phyloP scores from a whole-genome alignment of 2,329 filamentous ascomycete genomes.

The Aspergillus sp. region DNA sequence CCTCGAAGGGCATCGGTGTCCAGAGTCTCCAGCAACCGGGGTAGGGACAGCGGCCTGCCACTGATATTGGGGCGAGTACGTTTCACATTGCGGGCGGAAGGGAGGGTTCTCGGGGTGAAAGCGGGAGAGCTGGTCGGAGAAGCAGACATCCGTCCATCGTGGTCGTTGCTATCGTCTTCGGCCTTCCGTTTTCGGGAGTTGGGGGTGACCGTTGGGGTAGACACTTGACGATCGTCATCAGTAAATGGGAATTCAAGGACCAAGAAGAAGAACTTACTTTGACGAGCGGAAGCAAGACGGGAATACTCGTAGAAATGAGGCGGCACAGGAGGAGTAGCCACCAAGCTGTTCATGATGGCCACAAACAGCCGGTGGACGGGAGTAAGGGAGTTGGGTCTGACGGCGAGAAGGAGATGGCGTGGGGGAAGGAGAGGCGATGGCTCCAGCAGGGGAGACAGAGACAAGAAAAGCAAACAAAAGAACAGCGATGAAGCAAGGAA shows the following conservation, averaged over 20 bases:
- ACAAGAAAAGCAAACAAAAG: slow-evolving; percentile 7
- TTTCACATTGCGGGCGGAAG: slow-evolving; percentile 67
- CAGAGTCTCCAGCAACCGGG: slow-evolving; percentile 89
- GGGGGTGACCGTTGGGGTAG: slow-evolving; percentile 40
- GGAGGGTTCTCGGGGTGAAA: slow-evolving; percentile 65
- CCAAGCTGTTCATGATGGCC: slow-evolving; percentile 60
- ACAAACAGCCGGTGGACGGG: slow-evolving; percentile 29
- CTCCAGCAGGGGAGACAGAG: slow-evolving; percentile 13
- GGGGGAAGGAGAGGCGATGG: slow-evolving; percentile 5
- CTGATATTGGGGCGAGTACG: slow-evolving; percentile 66
- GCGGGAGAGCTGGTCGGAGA: slow-evolving; percentile 83
- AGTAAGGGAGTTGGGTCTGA: slow-evolving; percentile 15
- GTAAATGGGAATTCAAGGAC: slow-evolving; percentile 4
- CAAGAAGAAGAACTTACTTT: slow-evolving; percentile 48
- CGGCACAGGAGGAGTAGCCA: slow-evolving; percentile 58
- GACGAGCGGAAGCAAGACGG: slow-evolving; percentile 59
- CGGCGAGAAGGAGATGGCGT: slow-evolving; percentile 6
- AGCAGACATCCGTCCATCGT: slow-evolving; percentile 84
- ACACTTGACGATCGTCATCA: slow-evolving; percentile 30
- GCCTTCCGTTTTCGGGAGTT: slow-evolving; percentile 79
- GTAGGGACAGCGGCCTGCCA: slow-evolving; percentile 63
- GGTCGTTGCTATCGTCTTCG: slow-evolving; percentile 63
- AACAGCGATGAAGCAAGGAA: slow-evolving; percentile 10
- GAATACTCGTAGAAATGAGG: slow-evolving; percentile 62
- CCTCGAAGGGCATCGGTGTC: slow-evolving; percentile 79